Evolutionary conservation across 192 early-diverging fungal species (phyloP).

Genomic region (Coemansia sp.): DNA sequence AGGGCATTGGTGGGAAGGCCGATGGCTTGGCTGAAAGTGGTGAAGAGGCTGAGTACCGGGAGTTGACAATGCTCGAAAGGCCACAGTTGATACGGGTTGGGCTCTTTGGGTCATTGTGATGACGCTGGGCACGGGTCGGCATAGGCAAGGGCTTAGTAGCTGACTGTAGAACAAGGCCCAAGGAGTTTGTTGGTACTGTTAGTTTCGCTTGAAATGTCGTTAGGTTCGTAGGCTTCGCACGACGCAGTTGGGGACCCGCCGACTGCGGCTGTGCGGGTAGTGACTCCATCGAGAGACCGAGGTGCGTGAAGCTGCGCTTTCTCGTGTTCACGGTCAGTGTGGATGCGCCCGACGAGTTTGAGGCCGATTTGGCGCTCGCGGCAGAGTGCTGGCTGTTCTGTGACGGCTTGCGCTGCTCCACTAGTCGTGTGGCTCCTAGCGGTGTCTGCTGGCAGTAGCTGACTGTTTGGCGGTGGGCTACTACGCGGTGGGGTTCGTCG

Average conservation of each 20-base stretch:
- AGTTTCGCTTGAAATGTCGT: slow-evolving; percentile 35
- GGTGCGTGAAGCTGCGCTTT: slow-evolving; percentile 58
- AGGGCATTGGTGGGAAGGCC: slow-evolving; percentile 56
- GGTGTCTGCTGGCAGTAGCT: slow-evolving; percentile 40
- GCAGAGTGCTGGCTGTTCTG: slow-evolving; percentile 47
- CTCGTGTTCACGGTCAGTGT: slow-evolving; percentile 40
- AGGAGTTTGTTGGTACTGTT: slow-evolving; percentile 46
- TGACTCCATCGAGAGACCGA: slow-evolving; percentile 55
- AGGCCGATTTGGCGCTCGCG: slow-evolving; percentile 20
- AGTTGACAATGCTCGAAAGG: slow-evolving; percentile 37
- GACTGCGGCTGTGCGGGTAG: slow-evolving; percentile 16
- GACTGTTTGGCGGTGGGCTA: slow-evolving; percentile 42
- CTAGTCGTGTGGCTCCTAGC: slow-evolving; percentile 9
- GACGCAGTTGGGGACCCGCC: slow-evolving; percentile 34
- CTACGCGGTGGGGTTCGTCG: slow-evolving; percentile 12
- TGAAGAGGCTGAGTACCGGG: slow-evolving; percentile 18
- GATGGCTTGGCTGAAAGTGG: slow-evolving; percentile 8
- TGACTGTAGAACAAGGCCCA: slow-evolving; percentile 50
- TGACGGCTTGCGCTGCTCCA: slow-evolving; percentile 43
- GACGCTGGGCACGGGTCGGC: slow-evolving; percentile 51
- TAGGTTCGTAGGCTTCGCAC: slow-evolving; percentile 40
- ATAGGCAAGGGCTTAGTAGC: slow-evolving; percentile 28
- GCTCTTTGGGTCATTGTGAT: slow-evolving; percentile 51
- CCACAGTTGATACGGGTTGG: slow-evolving; percentile 41
- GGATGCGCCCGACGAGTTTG: slow-evolving; percentile 32